Base-by-base conservation (phyloP, 208 protist genomes). In the Leishmania mexicana region DNA sequence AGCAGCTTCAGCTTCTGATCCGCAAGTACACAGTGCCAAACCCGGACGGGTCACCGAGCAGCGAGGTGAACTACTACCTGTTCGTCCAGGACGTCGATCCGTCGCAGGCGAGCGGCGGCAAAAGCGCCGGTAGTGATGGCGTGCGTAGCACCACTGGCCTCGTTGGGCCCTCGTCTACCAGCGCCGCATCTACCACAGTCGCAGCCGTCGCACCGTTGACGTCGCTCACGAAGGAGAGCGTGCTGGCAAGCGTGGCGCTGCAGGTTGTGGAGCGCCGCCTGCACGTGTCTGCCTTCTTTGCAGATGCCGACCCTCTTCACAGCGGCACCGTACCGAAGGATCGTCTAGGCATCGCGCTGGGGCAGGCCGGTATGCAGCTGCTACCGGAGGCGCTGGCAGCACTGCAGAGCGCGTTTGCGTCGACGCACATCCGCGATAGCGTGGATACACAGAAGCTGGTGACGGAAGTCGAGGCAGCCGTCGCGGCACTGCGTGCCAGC, bases 51-150 rank as follows among this genome's bases (percentile, higher is more conserved):
- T 83, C 81, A 31, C 86, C 87, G 24, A 92, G 88, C 78, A 92
- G 93, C 53, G 90, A 95, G 57, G 91, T 98, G 42, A 96, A 97
- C 77, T 98, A 98, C 81, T 93, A 95, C 71, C 85, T 93, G 75
- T 98, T 98, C 80, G 89, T 96, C 1, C 86, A 92, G 79, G 94
- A 98, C 81, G 93, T 98, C 2, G 94, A 97, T 47, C 81, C 89
- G 13, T 78, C 83, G 40, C 84, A 95, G 78, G 84, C 83, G 57
- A 81, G 35, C 17, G 76, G 67, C 4, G 21, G 57, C 31, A 51
- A 31, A 53, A 76, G 38, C 31, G 58, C 8, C 42, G 21, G 28
- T 40, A 17, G 51, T 47, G 65, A 5, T 38, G 8, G 31, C 28
- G 28, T 4, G 51, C 13, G 49, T 21, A 51, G 47, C 38, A 57